A percentile compares a stretch with the other conserved stretches of the same genome.
Conservation (phyloP, 1,284 basidiomycete species). For the Tausonia pullulans region DNA sequence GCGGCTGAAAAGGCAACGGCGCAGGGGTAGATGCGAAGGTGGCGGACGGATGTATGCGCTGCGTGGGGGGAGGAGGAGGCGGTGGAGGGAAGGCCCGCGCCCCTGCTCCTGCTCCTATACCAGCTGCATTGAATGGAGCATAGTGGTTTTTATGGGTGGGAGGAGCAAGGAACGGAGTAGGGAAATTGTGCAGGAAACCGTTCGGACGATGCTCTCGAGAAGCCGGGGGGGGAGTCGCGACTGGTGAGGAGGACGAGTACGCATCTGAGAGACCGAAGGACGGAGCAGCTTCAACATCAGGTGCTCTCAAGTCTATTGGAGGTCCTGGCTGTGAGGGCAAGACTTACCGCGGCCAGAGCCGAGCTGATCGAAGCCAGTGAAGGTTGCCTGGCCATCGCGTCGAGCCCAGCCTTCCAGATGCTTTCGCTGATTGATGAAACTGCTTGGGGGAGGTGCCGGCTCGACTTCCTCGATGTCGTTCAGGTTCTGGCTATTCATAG, state of each 20-base stretch:
- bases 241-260: not conserved
- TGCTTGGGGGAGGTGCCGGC: not conserved
- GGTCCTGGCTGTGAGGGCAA: not conserved
- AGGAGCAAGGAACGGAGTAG: too few species aligned
- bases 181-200: too few species aligned
- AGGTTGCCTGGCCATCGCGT: not conserved
- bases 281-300: not conserved
- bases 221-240: too few species aligned
- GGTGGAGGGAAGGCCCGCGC: not conserved
- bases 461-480: not conserved
- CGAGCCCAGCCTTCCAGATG: not conserved
- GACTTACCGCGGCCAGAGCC: not conserved
- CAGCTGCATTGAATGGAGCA: too few species aligned
- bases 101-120: not conserved
- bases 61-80: not conserved
- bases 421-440: not conserved
- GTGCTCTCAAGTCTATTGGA: not conserved
- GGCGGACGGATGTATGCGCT: not conserved
- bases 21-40: not conserved
- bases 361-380: not conserved
- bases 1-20: not conserved
- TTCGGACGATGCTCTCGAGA: too few species aligned
- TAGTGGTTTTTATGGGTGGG: too few species aligned
- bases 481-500: not conserved
- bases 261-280: not conserved